phyloP scores from a whole-genome alignment of 805 yeast genomes.

The Kuraishia borneana region DNA sequence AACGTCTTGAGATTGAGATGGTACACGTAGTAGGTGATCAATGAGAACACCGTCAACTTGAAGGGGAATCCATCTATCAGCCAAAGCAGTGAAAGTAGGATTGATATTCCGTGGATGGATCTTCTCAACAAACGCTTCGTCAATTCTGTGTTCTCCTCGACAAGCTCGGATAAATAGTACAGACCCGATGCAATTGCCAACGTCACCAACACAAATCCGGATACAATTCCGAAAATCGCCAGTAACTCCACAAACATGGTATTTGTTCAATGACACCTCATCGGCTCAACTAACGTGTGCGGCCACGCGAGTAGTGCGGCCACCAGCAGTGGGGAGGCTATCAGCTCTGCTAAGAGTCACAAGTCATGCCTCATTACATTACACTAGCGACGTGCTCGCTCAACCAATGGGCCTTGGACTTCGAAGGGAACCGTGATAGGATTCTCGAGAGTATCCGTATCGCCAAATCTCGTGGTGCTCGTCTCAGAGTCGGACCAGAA shows the following conservation, averaged over 20 bases:
- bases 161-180: constrained; percentile 82
- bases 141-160: constrained; percentile 86
- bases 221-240: constrained; percentile 46
- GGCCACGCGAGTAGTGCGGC: background rate
- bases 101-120: constrained; percentile 53
- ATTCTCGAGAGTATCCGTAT: constrained; percentile 67
- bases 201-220: constrained; percentile 53
- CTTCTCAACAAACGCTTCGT: constrained; percentile 61
- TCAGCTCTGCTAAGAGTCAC: no score
- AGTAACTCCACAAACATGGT: constrained; percentile 47
- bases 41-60: constrained; percentile 51
- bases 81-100: constrained; percentile 41
- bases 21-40: constrained; percentile 63
- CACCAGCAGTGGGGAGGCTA: background rate
- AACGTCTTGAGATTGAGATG: constrained; percentile 67
- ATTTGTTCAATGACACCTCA: background rate
- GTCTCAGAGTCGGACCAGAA: constrained; percentile 92
- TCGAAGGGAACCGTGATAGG: constrained; percentile 92
- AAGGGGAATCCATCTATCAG: constrained; percentile 76
- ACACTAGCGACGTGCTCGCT: constrained; percentile 90
- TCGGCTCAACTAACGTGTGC: background rate
- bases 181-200: constrained; percentile 76
- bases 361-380: constrained; percentile 68
- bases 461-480: constrained; percentile 71
- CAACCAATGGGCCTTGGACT: constrained; percentile 98